Conservation (phyloP, 176 grass and related monocot genomes). For the Raddia distichophylla region DNA sequence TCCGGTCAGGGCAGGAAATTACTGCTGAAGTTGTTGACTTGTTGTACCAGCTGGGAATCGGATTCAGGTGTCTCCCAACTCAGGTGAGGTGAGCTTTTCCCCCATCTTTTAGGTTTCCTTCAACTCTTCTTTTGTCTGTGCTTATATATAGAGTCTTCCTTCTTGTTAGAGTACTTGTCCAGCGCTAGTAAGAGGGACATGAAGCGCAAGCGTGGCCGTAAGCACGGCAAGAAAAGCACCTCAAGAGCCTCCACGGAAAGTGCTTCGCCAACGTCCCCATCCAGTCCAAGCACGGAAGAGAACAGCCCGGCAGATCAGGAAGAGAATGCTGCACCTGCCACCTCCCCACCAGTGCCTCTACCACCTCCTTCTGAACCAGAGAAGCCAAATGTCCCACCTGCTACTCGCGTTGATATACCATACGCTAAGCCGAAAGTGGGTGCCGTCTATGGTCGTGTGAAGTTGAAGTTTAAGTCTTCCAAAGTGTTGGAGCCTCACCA, state of each 20-base stretch:
- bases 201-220: conserved; percentile 61
- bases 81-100: neutral
- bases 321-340: conserved; percentile 2
- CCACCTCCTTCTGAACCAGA: conserved; percentile 9
- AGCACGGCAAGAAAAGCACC: conserved; percentile 34
- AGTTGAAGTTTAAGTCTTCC: conserved; percentile 66
- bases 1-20: neutral
- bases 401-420: conserved; percentile 15
- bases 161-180: neutral
- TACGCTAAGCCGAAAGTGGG: conserved; percentile 47
- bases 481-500: conserved; percentile 42
- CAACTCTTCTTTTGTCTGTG: no score
- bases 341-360: conserved; percentile 31
- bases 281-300: conserved; percentile 46
- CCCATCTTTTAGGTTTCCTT: no score
- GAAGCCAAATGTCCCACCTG: conserved; percentile 18
- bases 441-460: conserved; percentile 52
- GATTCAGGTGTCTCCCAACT: neutral
- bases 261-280: conserved; percentile 32
- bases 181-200: conserved; percentile 19
- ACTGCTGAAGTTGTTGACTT: neutral
- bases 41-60: neutral
- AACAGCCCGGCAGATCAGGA: conserved; percentile 23
- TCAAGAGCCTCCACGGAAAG: neutral
- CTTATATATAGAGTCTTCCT: neutral